phyloP scores from a whole-genome alignment of 2,329 filamentous ascomycete genomes.

The Colletotrichum noveboracense region DNA sequence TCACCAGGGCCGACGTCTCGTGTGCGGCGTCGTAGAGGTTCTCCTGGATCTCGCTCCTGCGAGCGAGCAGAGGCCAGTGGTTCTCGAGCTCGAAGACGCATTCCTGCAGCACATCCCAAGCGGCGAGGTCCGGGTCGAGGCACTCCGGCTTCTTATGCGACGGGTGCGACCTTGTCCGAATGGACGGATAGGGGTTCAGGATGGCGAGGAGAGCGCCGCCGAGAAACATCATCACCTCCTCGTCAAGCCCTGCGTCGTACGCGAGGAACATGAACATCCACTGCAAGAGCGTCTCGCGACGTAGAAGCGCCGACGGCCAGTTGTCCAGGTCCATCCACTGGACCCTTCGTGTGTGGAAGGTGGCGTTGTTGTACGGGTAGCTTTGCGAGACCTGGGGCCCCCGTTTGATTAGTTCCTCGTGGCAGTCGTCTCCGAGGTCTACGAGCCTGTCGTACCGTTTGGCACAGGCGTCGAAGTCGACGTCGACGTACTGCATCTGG shows the following conservation, averaged over 20 bases:
- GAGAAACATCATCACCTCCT: constrained; percentile 4
- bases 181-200: constrained; percentile 14
- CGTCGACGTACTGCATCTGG: constrained; percentile 2
- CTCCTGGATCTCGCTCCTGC: background rate
- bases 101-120: constrained; percentile 3
- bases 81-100: constrained; percentile 9
- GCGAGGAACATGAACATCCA: constrained; percentile 11
- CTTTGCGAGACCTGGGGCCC: background rate
- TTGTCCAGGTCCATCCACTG: background rate
- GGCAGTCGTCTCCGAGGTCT: background rate
- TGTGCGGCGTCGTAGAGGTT: background rate
- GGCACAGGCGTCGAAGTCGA: background rate
- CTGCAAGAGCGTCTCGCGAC: background rate
- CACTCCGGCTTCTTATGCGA: background rate
- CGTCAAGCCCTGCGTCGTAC: constrained; percentile 3
- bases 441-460: background rate
- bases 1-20: background rate
- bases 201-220: constrained; percentile 1
- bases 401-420: background rate
- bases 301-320: background rate
- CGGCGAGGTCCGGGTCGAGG: background rate
- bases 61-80: background rate
- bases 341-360: background rate
- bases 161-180: background rate
- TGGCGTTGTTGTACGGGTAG: background rate